Conservation (phyloP, 73 alveolate species). For the Stentor coeruleus region DNA sequence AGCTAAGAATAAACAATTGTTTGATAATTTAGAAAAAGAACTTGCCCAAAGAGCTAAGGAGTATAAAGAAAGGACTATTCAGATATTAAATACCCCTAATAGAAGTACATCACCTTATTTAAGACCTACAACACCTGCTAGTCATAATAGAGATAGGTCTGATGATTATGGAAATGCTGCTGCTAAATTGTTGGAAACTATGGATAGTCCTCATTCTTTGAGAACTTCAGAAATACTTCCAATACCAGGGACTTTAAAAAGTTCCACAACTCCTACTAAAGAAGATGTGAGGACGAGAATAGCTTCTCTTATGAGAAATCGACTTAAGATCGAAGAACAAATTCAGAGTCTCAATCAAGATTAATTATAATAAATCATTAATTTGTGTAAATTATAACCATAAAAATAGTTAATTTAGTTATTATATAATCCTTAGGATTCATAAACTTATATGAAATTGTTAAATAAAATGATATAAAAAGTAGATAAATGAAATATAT, state of each 20-base stretch:
- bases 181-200: neutral
- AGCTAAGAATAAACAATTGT: neutral
- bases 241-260: neutral
- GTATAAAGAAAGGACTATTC: neutral
- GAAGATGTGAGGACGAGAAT: neutral
- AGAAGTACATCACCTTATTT: neutral
- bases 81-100: neutral
- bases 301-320: neutral
- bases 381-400: neutral
- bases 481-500: too few relatives aligned
- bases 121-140: neutral
- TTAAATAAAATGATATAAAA: too few relatives aligned
- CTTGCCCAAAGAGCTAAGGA: conserved; percentile 8
- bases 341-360: neutral
- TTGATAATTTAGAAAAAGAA: conserved; percentile 4
- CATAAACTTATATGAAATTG: too few relatives aligned
- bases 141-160: neutral
- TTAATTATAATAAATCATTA: neutral
- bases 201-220: neutral
- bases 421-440: too few relatives aligned
- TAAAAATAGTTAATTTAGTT: too few relatives aligned
- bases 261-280: neutral
- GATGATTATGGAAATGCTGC: neutral
- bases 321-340: neutral
- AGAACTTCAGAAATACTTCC: neutral